Percentiles rank a stretch among this genome's conserved stretches.
phyloP scores from a whole-genome alignment of 2,329 filamentous ascomycete species.

The Dichotomopilus funicola region DNA sequence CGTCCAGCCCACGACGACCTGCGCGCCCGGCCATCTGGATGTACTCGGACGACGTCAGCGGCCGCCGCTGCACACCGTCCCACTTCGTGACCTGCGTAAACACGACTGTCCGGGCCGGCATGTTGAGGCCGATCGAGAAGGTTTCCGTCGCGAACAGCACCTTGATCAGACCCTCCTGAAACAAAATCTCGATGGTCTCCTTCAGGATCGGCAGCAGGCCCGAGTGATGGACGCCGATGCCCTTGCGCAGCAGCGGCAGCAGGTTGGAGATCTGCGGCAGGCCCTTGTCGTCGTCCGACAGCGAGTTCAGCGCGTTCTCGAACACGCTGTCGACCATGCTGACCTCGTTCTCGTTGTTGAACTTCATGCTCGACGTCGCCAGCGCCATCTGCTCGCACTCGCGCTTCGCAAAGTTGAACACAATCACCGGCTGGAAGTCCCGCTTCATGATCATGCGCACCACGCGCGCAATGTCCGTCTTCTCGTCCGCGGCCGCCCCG shows the following conservation, averaged over 20 bases:
- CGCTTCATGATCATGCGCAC: conserved; percentile 98
- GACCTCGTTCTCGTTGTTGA: conserved; percentile 96
- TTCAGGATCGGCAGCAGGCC: conserved; percentile 92
- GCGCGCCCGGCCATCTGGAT: conserved; percentile 98
- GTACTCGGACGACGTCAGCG: conserved; percentile 91
- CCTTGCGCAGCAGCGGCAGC: conserved; percentile 77
- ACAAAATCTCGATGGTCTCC: conserved; percentile 97
- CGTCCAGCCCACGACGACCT: conserved; percentile 92
- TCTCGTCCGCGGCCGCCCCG: conserved; percentile 57
- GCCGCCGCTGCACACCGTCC: conserved; percentile 73
- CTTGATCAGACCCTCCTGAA: conserved; percentile 97
- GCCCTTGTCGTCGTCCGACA: conserved; percentile 84
- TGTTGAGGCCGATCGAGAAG: conserved; percentile 97
- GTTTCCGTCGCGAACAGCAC: conserved; percentile 97
- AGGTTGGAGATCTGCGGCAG: conserved; percentile 89
- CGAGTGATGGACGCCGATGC: conserved; percentile 96
- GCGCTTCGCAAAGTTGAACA: conserved; percentile 98
- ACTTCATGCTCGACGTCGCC: conserved; percentile 76
- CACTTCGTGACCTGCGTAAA: conserved; percentile 96
- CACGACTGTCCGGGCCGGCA: conserved; percentile 99
- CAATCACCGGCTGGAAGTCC: conserved; percentile 95
- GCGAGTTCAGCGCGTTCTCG: conserved; percentile 80
- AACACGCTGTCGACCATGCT: conserved; percentile 93
- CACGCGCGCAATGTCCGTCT: conserved; percentile 91
- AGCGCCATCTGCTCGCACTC: conserved; percentile 90